A percentile compares a stretch with the other conserved stretches of the same genome.
phyloP scores from a whole-genome alignment of 2,329 filamentous ascomycete genomes.

The Aspergillus udagawae region DNA sequence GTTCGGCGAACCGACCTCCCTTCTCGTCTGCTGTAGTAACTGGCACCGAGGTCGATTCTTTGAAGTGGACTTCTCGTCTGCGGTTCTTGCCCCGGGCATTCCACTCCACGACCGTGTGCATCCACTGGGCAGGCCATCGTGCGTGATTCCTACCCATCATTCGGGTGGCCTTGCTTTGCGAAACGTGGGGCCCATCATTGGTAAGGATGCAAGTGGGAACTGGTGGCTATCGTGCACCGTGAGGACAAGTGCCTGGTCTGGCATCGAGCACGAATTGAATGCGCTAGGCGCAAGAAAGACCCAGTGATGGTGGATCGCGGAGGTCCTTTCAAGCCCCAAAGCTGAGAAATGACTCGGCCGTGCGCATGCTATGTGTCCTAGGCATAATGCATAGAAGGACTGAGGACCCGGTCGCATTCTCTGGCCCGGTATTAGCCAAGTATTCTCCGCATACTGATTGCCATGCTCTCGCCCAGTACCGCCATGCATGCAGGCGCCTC shows the following conservation, averaged over 20 bases:
- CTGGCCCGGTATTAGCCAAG: too few species aligned
- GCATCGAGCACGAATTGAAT: slow-evolving; percentile 13
- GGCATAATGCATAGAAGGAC: too few species aligned
- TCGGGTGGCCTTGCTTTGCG: slow-evolving; percentile 8
- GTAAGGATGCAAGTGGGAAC: slow-evolving; percentile 29
- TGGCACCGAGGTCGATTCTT: slow-evolving; percentile 38
- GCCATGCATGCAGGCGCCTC: too few species aligned
- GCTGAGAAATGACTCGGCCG: too few species aligned
- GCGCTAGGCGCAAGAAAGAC: not conserved
- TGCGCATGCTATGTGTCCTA: too few species aligned
- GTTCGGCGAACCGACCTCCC: slow-evolving; percentile 28
- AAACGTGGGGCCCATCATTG: slow-evolving; percentile 21
- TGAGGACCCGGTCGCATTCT: too few species aligned
- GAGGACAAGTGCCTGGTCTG: slow-evolving; percentile 17
- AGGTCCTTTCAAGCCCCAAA: too few species aligned
- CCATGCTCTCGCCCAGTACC: too few species aligned
- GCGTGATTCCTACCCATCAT: not conserved
- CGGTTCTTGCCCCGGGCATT: slow-evolving; percentile 11
- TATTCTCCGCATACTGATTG: too few species aligned
- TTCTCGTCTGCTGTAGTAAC: slow-evolving; percentile 39
- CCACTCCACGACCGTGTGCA: not conserved
- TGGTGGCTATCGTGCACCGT: slow-evolving; percentile 27
- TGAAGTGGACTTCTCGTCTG: slow-evolving; percentile 35
- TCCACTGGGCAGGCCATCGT: slow-evolving; percentile 4
- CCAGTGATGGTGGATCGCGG: too few species aligned